Evolutionary conservation across 768 basidiomycete species (phyloP), one percentile per base, ranked within the genome.

Genomic region (Podaxis sp.): DNA sequence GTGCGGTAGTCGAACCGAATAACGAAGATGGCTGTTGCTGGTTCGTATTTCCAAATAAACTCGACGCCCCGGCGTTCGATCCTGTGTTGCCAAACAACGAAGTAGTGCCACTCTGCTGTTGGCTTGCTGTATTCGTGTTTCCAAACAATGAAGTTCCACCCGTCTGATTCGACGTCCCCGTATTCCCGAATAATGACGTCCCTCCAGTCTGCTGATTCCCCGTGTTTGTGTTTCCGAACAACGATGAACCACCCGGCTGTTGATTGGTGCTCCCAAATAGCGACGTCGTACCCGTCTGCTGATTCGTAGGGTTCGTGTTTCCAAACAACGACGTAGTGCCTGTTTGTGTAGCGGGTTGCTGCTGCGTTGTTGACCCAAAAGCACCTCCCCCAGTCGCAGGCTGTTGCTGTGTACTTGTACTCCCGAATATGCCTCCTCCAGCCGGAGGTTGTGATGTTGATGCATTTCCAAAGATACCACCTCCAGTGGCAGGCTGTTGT

Each of bases 281-380:
- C 17, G 22, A 13, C 5, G 52, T 52, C 22, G 39, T 36, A 28
- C 26, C 19, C 19, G 36, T 42, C 8, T 33, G 33, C 33, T 33
- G 33, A 9, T 33, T 33, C 33, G 33, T 33, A 9, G 33, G 30
- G 44, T 59, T 36, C 12, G 33, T 33, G 11, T 9, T 46, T 19
- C 70, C 70, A 57, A 70, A 72, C 15, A 71, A 26, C 26, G 65
- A 65, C n/a, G 71, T 70, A 5, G 71, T 54, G 28, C 54, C 55
- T 4, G 52, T 40, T 12, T 67, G 64, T 55, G 76, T 76, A 26
- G 77, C 77, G 24, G 61, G 68, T 28, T 28, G 28, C 19, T 80
- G 80, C 57, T 71, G 71, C 28, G 69, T 68, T 46, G 73, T 61
- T 56, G 75, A 73, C 48, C 78, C 79, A 65, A 83, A 82, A 28